Percentiles rank a stretch among this genome's conserved stretches.
phyloP scores from a whole-genome alignment of 345 rosid genomes.

The Populus nigra region DNA sequence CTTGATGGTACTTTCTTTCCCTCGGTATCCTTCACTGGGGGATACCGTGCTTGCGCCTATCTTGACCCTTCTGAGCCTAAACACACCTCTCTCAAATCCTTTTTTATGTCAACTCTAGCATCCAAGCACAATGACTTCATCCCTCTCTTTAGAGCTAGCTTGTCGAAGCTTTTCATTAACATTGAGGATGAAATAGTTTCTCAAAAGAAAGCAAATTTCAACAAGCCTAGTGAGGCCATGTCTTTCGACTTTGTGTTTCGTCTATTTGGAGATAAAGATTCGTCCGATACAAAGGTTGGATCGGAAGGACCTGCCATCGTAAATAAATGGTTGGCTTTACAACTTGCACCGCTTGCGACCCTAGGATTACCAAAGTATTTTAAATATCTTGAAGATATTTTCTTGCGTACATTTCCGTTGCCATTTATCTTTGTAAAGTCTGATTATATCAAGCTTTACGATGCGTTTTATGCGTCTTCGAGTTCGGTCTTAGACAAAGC shows the following conservation, averaged over 20 bases:
- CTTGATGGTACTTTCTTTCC: slow-evolving; percentile 44
- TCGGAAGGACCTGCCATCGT: slow-evolving; percentile 21
- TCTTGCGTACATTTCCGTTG: slow-evolving; percentile 25
- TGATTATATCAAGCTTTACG: slow-evolving; percentile 32
- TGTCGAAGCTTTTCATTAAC: slow-evolving; percentile 23
- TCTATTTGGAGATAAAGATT: slow-evolving; percentile 20
- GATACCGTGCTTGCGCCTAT: slow-evolving; percentile 36
- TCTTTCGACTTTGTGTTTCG: slow-evolving; percentile 25
- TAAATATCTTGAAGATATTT: slow-evolving; percentile 17
- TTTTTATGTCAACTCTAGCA: slow-evolving; percentile 18
- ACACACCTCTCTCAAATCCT: slow-evolving; percentile 34
- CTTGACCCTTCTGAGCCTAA: slow-evolving; percentile 46
- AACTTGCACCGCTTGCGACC: slow-evolving; percentile 27
- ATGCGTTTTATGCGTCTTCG: slow-evolving; percentile 21
- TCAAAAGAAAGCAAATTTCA: slow-evolving; percentile 7
- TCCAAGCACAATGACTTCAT: slow-evolving; percentile 20
- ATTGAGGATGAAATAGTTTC: slow-evolving; percentile 27
- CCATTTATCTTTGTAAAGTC: slow-evolving; percentile 33
- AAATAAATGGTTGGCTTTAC: slow-evolving; percentile 16
- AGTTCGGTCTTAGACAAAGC: slow-evolving; percentile 30
- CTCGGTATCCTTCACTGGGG: slow-evolving; percentile 38
- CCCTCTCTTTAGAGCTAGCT: slow-evolving; percentile 28
- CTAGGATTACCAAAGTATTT: slow-evolving; percentile 24
- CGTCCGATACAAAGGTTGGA: slow-evolving; percentile 23
- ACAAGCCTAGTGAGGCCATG: slow-evolving; percentile 3